Base-by-base conservation (phyloP, 108 stramenopile genomes). In the Seminavis robusta region DNA sequence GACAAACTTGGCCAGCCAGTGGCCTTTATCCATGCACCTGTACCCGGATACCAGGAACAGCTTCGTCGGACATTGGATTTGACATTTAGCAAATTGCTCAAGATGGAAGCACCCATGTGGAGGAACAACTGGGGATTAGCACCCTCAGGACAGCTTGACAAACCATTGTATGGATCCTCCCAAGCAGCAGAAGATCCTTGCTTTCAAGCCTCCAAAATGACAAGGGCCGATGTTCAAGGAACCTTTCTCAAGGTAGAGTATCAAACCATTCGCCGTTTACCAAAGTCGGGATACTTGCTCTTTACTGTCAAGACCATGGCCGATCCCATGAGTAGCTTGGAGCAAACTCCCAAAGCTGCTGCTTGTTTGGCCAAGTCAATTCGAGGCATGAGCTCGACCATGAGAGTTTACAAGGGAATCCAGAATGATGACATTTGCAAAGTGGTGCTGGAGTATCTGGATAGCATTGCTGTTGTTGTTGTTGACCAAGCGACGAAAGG, bases 61-160 rank as follows among this genome's bases (percentile, higher is more conserved):
- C 24, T 54, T n/a, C 17, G 4, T 37, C 34, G 38, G 33, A 34
- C 52, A 8, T n/a, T 54, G 33, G 25, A 54, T 23, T 16, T 54
- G 33, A 54, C 52, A 9, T 54, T 54, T 54, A 17, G 19, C n/a
- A 54, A 54, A 3, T 17, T 24, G 3, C 16, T 30, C 26, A 51
- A 51, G 27, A 25, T 51, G 2, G 49, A 30, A 29, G 13, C 15
- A 1, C 33, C 52, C 11, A 54, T 54, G 52, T 54, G 52, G 52
- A 33, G 52, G 1, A 54, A 54, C 52, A 54, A 54, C 4, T 54
- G 52, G 52, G 34, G n/a, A 8, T n/a, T 54, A 24, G 33, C 33
- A 33, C 32, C 32, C 34, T 4, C 10, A 13, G 1, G 33, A 3
- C 20, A 54, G 15, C 4, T 54, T 28, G 21, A 38, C 1, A 2